phyloP scores from a whole-genome alignment of 2,329 filamentous ascomycete species.

The Pseudocercospora cruenta region DNA sequence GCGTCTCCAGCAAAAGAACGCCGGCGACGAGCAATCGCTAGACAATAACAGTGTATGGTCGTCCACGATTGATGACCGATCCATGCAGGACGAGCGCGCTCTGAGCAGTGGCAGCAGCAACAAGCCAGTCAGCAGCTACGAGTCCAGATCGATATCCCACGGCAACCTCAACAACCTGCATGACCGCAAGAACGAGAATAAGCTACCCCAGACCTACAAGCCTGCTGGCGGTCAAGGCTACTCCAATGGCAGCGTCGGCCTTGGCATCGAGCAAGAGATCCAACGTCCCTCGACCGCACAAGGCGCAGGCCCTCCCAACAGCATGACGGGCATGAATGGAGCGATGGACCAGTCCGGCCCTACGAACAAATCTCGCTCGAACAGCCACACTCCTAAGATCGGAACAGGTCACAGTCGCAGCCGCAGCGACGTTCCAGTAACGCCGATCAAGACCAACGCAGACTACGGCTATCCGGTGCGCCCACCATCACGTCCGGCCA shows the following conservation, averaged over 20 bases:
- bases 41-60: conserved; percentile 23
- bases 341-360: conserved; percentile 10
- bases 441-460: conserved; percentile 24
- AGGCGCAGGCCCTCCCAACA: conserved; percentile 16
- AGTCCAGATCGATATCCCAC: conserved; percentile 17
- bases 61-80: conserved; percentile 23
- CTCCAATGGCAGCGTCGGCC: conserved; percentile 19
- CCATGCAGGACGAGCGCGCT: conserved; percentile 24
- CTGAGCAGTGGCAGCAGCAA: conserved; percentile 26
- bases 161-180: conserved; percentile 18
- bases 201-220: conserved; percentile 30
- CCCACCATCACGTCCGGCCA: conserved; percentile 17
- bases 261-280: conserved; percentile 26
- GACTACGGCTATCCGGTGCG: conserved; percentile 22
- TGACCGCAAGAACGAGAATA: conserved; percentile 24
- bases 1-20: conserved; percentile 10
- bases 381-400: conserved; percentile 26
- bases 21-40: conserved; percentile 23
- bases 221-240: conserved; percentile 27
- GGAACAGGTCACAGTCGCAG: conserved; percentile 24
- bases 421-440: conserved; percentile 26
- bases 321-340: conserved; percentile 18
- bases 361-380: conserved; percentile 19
- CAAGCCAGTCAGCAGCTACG: conserved; percentile 23
- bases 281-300: conserved; percentile 26